These are phyloP conservation scores for Colletotrichum tropicale DNA, from an alignment of 2,329 filamentous ascomycete species.

Conservation along the genomic window DNA sequence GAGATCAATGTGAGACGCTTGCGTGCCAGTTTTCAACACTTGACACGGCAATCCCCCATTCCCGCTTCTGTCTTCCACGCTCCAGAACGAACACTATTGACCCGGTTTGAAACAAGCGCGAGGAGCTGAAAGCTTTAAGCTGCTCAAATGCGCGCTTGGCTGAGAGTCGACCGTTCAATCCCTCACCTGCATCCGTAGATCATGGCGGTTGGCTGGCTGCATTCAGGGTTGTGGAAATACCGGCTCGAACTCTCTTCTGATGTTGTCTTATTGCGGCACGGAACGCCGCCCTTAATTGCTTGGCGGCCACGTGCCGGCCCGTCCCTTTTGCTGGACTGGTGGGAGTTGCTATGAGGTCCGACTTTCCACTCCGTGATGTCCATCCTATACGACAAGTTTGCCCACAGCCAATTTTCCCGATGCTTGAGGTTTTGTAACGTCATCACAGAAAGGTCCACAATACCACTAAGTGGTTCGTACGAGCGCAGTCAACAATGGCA, in stretches of 20 bases:
- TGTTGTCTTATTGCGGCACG: neutral
- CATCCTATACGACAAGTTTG: rapidly evolving
- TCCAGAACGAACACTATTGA: neutral
- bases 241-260: neutral
- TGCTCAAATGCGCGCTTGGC: neutral
- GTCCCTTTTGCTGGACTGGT: neutral
- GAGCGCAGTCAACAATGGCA: too few species aligned
- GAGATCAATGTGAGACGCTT: neutral
- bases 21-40: neutral
- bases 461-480: too few species aligned
- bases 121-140: neutral
- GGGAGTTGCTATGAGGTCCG: neutral
- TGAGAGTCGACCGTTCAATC: neutral
- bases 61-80: neutral
- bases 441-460: neutral
- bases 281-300: neutral
- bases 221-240: neutral
- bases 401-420: rapidly evolving
- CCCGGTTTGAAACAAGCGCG: neutral
- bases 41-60: neutral
- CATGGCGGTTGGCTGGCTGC: neutral
- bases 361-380: neutral
- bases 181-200: neutral
- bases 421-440: rapidly evolving
- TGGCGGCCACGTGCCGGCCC: neutral